Evolutionary conservation across 768 basidiomycete species (phyloP), one percentile per base, ranked within the genome.

Genomic region (Neoboletus subvelutipes): DNA sequence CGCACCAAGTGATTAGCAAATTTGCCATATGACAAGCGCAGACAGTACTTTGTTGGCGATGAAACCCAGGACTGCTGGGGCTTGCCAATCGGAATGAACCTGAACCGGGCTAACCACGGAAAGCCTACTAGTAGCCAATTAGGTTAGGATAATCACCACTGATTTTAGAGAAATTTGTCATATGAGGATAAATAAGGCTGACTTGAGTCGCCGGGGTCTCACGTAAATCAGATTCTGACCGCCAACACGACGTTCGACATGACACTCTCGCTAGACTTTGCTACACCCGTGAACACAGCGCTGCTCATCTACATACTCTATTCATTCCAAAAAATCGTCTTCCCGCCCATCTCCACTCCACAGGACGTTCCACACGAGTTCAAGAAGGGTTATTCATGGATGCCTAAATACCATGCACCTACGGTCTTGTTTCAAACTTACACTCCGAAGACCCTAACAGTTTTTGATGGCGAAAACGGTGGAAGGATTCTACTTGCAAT

Each of bases 321-420:
- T 73, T 83, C 86, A 36, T 81, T 88, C 13, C 84, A 88, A 61
- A 78, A 80, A 37, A 86, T 94, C 59, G 65, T 95, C 49, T 84
- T 90, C 50, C 92, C 94, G 0, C 75, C 86, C n/a, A 73, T 76
- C 34, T 72, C 81, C 12, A 74, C 75, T 36, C 78, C 83, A 0
- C 76, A 75, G 48, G 72, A 66, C 4, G 71, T 84, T 17, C 88
- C 87, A 1, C 72, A 78, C 61, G 87, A 90, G 62, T 92, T 91
- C 81, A 87, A 89, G 69, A 75, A 83, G 1, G 84, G 86, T 1
- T 98, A 98, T 78, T 89, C 92, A 62, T 98, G 94, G 93, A 83
- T 93, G 78, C 96, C 96, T 1, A 84, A 87, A 61, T 64, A 80
- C 0, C 94, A 96, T 64, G 86, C 90, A 3, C 85, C 88, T 2